Conservation (phyloP, 2,329 filamentous ascomycete species). For the Nothophoma quercina region DNA sequence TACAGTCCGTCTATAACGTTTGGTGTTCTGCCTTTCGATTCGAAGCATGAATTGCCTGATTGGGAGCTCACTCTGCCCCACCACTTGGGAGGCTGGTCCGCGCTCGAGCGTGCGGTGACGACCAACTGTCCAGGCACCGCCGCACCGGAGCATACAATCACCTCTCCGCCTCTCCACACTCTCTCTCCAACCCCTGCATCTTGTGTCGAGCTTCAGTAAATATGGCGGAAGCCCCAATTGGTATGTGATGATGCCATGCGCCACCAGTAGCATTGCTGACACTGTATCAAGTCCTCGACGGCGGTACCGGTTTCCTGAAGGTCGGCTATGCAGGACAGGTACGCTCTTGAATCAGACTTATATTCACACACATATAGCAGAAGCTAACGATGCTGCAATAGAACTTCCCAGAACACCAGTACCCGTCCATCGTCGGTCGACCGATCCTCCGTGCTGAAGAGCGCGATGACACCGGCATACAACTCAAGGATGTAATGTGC, state of each 20-base stretch:
- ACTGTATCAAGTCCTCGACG: conserved; percentile 82
- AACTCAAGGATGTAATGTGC: conserved; percentile 99
- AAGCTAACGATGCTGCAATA: conserved; percentile 50
- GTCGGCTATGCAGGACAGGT: conserved; percentile 96
- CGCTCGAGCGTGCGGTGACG: conserved; percentile 23
- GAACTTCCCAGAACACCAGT: conserved; percentile 99
- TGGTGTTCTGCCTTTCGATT: too few species aligned
- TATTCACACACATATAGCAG: neutral
- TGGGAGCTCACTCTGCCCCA: conserved; percentile 30
- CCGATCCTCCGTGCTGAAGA: conserved; percentile 98
- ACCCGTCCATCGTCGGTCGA: conserved; percentile 96
- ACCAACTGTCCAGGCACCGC: conserved; percentile 24
- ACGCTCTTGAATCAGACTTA: conserved; percentile 35
- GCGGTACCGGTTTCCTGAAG: conserved; percentile 99
- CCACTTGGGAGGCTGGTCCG: conserved; percentile 16
- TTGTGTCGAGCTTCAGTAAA: conserved; percentile 30
- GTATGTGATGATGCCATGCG: conserved; percentile 41
- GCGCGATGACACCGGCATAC: conserved; percentile 71
- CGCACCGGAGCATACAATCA: conserved; percentile 16
- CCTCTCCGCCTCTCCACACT: conserved; percentile 18
- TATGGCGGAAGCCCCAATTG: conserved; percentile 60
- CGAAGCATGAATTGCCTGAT: conserved; percentile 9
- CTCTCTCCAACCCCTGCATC: conserved; percentile 7
- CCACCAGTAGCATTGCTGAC: conserved; percentile 38
- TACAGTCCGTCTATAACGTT: too few species aligned